Base-by-base conservation (phyloP, 2,329 filamentous ascomycete genomes). In the Fusarium mangiferae region DNA sequence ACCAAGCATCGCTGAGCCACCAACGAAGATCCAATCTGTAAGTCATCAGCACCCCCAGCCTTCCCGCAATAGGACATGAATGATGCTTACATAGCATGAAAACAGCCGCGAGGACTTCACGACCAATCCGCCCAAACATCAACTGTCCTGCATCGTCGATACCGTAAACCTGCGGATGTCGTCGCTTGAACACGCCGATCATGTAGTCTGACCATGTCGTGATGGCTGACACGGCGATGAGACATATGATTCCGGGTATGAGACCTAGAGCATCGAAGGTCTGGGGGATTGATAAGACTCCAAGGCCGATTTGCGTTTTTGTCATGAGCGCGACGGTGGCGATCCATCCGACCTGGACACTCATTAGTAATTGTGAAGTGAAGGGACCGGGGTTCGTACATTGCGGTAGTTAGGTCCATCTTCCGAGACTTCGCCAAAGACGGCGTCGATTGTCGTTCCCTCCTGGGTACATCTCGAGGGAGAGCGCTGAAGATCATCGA, bases 131-230 rank as follows among this genome's bases (percentile, higher is more conserved):
- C 20, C 87, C 87, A 69, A 87, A 86, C n/a, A 89, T 81, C 42
- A 87, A 78, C 7, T 73, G 73, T 24, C 86, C 87, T 0, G 85
- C 87, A 71, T 89, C 87, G 56, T 88, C 87, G 61, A 89, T 87
- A 36, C 86, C 83, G 73, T 89, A 89, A 2, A 89, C 84, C 26
- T 86, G 82, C 3, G 83, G 84, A 72, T 89, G 87, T 14, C 79
- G 79, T 20, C 85, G 74, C 74, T 89, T 89, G 80, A 89, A 89
- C 20, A 80, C 77, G 9, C 85, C 86, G 14, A 87, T 80, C 33
- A 86, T 85, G 66, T 85, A 74, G 39, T 73, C 71, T 17, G 71
- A 73, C 71, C 71, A 73, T 17, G 71, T 73, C 3, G 71, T 74
- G 83, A 87, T 85, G 18, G 44, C 67, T 1, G 81, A 83, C 30